Evolutionary conservation across 495 filamentous ascomycete genomes (phyloP), one percentile per base, ranked within the genome.

Genomic region (Bombardia bombarda): DNA sequence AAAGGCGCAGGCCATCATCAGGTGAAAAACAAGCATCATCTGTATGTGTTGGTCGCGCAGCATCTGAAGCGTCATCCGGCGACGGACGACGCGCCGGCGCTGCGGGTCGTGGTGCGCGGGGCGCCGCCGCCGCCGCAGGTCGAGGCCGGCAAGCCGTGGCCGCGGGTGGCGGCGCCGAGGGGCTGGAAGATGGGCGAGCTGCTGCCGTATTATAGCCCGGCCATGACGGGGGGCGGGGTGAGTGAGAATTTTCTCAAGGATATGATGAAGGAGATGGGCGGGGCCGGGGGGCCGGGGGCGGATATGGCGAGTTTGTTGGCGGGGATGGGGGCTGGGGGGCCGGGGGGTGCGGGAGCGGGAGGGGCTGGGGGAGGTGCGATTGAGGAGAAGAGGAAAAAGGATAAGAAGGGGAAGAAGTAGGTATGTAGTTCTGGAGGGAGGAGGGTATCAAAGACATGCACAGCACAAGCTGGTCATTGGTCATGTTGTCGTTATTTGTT

Each of bases 211-310:
- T 88, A 95, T 51, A 86, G 80, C 18, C 80, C 90, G 0, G 92
- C 88, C 10, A 73, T 97, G 63, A 93, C 83, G 38, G 92, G 92
- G 2, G 90, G 93, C 18, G 92, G 92, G 18, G 88, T 98, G 7
- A 93, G 84, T 47, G 92, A 98, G 58, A 94, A 98, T 52, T 84
- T 95, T 20, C 79, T 98, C 51, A 90, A 92, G 72, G 90, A 98
- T 47, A 95, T 96, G 70, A 95, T 98, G 90, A 79, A 77, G 32
- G 88, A 93, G 69, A 93, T 96, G 88, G 72, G 53, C 72, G 69
- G 14, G 9, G 73, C 66, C 1, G 73, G 69, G 37, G 68, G 66
- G 0, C 48, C 50, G 3, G 65, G 66, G 37, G 65, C 47, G 4
- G 66, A 65, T 47, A 70, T 70, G 60, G 66, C 69, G 55, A 67